A percentile compares a stretch with the other conserved stretches of the same genome.
phyloP scores from a whole-genome alignment of 176 grass and related monocot species.

The Eremochloa ophiuroides region DNA sequence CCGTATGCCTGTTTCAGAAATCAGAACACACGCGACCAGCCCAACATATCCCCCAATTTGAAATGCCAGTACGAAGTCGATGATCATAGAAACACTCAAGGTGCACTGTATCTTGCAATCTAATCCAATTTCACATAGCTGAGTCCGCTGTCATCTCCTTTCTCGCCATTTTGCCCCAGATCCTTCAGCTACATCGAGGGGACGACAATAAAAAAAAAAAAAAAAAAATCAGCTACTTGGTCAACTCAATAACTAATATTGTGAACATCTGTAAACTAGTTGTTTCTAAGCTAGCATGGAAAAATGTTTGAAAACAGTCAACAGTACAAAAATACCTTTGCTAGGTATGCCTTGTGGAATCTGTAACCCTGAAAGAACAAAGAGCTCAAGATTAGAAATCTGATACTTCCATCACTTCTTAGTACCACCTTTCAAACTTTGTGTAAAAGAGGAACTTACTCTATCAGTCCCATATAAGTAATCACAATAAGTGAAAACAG shows the following conservation, averaged over 20 bases:
- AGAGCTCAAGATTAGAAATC: constrained; percentile 12
- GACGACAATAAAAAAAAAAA: neutral
- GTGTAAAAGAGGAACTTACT: constrained; percentile 35
- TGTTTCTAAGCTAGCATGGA: neutral
- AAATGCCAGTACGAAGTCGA: neutral
- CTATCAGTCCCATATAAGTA: constrained; percentile 91
- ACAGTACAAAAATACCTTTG: constrained; percentile 55
- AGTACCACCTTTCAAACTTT: neutral
- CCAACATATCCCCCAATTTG: neutral
- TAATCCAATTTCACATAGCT: constrained; percentile 37
- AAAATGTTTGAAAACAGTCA: neutral
- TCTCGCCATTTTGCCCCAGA: constrained; percentile 19
- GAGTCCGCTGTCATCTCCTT: constrained; percentile 25
- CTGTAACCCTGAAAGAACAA: constrained; percentile 82
- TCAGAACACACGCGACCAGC: constrained; percentile 25
- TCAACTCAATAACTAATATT: constrained; percentile 1
- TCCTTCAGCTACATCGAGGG: constrained; percentile 49
- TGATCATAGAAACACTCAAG: neutral
- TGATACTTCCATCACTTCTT: neutral
- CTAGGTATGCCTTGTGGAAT: constrained; percentile 68
- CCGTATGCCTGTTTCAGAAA: neutral
- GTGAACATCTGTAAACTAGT: neutral
- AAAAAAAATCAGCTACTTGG: constrained; percentile 10
- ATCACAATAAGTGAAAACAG: constrained; percentile 96
- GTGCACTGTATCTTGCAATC: neutral